Evolutionary conservation across 148 eudicot genomes (phyloP).

Genomic region (Cornus controversa): DNA sequence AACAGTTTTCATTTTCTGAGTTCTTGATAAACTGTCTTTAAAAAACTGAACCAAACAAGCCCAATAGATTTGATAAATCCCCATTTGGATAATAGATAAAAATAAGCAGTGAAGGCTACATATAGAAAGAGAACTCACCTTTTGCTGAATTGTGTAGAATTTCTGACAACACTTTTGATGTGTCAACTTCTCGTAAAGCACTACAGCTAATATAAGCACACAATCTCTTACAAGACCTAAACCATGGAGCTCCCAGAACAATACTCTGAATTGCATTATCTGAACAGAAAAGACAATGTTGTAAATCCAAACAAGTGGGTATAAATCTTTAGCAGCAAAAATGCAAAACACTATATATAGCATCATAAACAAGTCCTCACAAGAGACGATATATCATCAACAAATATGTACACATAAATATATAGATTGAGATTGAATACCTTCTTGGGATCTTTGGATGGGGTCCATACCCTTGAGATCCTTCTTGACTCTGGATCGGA

Average conservation of each 20-base stretch:
- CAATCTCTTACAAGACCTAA: conserved; percentile 67
- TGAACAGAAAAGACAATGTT: conserved; percentile 16
- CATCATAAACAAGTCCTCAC: no score
- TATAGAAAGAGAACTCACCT: conserved; percentile 36
- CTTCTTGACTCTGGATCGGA: conserved; percentile 57
- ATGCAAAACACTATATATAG: no score
- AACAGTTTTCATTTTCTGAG: no score
- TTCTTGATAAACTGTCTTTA: no score
- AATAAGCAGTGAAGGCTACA: neutral
- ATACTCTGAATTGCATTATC: conserved; percentile 65
- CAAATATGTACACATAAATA: neutral
- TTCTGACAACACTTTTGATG: conserved; percentile 54
- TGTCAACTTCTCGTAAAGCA: conserved; percentile 92
- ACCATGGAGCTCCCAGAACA: conserved; percentile 89
- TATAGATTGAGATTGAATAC: conserved; percentile 13
- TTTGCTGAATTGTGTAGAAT: conserved; percentile 48
- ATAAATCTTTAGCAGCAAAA: no score
- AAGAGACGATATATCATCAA: no score
- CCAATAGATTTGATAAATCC: neutral
- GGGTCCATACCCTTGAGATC: conserved; percentile 70
- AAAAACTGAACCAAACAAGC: no score
- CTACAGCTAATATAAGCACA: conserved; percentile 95
- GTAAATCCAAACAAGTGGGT: neutral
- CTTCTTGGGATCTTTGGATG: conserved; percentile 55
- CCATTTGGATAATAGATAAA: neutral